Evolutionary conservation across 169 alveolate genomes (phyloP), one percentile per base, ranked within the genome.

Genomic region (Amoebophrya sp.): DNA sequence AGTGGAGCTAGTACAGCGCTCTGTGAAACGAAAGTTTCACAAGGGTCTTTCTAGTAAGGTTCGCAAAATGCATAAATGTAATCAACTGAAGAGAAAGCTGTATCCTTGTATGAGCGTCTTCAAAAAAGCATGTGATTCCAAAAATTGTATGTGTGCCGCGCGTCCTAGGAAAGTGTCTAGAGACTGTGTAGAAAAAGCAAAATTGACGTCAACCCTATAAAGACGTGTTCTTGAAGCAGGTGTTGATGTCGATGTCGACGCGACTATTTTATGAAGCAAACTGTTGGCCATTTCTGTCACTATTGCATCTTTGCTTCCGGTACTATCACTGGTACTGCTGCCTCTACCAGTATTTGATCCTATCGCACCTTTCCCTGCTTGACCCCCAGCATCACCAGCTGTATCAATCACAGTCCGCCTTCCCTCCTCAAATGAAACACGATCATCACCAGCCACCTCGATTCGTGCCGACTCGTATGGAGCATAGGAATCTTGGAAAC

Each of bases 131-230:
- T n/a, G n/a, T n/a, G n/a, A n/a, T 47, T 97, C 99, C 78, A 97
- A 93, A 90, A 97, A 97, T 94, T 97, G 98, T 76, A 97, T 97
- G 92, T 97, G 99, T 29, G 99, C 99, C 24, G 98, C 97, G 93
- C 99, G 95, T 26, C 99, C 99, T 29, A 97, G 96, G 93, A 97
- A 95, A 41, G 97, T 94, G 93, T 97, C 99, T 93, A 96, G 93
- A 90, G 95, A 95, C 94, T 96, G 96, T 93, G 96, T 96, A 41
- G 97, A 94, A 38, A 96, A 96, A 78, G 95, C 95, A 92, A 97
- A 97, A 93, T 96, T 96, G 18, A 97, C 98, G 94, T 97, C 98
- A 40, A 97, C 93, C 93, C 98, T 95, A 92, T 47, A 47, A 18
- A 47, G 18, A 47, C 18, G 6, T 6, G 65, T 6, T 47, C 18